A percentile compares a stretch with the other conserved stretches of the same genome.
Conservation (phyloP, 1,139 yeast species). For the Zygosaccharomyces sapae region DNA sequence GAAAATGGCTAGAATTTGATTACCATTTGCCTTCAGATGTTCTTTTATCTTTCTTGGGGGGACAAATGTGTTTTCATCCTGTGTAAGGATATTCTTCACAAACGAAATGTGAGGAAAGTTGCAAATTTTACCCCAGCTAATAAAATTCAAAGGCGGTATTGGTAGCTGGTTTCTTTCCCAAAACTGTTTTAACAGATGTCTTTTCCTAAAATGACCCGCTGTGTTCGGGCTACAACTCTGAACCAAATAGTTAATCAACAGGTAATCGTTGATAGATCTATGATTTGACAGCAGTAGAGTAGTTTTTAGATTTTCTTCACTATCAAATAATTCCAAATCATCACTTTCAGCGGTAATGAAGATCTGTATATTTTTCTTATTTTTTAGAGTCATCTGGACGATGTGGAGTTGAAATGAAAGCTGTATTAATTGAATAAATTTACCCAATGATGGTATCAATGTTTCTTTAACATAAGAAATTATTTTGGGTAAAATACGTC, state of each 20-base stretch:
- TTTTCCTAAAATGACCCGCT: constrained; percentile 6
- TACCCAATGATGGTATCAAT: constrained; percentile 16
- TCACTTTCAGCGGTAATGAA: constrained; percentile 28
- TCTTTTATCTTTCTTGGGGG: constrained; percentile 14
- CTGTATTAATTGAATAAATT: constrained; percentile 15
- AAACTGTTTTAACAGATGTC: constrained; percentile 9
- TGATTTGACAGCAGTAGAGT: constrained; percentile 33
- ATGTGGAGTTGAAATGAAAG: constrained; percentile 21
- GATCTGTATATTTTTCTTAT: constrained; percentile 23
- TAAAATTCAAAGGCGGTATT: constrained; percentile 21
- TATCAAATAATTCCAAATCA: constrained; percentile 16
- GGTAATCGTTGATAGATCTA: constrained; percentile 33
- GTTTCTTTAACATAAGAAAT: constrained; percentile 5
- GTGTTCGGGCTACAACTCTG: constrained; percentile 11
- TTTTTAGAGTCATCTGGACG: constrained; percentile 20
- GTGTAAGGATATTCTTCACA: constrained; percentile 22
- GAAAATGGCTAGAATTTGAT: constrained; percentile 43
- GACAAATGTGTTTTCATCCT: constrained; percentile 30
- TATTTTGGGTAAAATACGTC: constrained; percentile 11
- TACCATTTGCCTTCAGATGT: constrained; percentile 18
- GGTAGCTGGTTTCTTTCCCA: constrained; percentile 12
- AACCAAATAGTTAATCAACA: constrained; percentile 25
- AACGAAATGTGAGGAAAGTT: constrained; percentile 28
- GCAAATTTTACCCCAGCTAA: constrained; percentile 31
- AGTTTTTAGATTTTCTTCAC: constrained; percentile 17